Percentiles rank a stretch among this genome's conserved stretches.
These are phyloP conservation scores for Xylariaceae sp. DNA, from an alignment of 2,329 filamentous ascomycete species.

Conservation along the genomic window DNA sequence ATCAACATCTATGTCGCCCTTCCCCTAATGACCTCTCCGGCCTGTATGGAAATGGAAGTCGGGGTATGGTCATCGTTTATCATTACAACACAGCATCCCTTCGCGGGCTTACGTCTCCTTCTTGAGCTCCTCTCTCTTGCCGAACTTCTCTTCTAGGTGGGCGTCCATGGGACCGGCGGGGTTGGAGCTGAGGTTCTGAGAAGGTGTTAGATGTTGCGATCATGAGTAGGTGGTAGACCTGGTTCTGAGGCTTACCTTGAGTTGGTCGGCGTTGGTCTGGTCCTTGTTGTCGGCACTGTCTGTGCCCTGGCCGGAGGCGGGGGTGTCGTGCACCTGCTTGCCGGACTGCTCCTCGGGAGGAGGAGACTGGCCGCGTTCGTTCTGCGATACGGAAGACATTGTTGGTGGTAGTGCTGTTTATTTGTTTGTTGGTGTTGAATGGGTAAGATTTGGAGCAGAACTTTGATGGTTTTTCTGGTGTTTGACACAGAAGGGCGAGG, in stretches of 20 bases:
- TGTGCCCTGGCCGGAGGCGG: slow-evolving; percentile 55
- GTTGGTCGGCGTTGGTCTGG: slow-evolving; percentile 48
- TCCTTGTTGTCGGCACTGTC: slow-evolving; percentile 52
- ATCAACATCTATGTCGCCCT: too few species aligned
- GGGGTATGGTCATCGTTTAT: too few species aligned
- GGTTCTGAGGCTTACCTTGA: slow-evolving; percentile 40
- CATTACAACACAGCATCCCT: too few species aligned
- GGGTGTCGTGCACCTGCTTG: slow-evolving; percentile 57
- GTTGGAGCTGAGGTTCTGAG: slow-evolving; percentile 55
- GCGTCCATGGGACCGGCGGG: slow-evolving; percentile 62
- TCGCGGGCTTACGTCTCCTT: too few species aligned
- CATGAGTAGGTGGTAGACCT: background rate
- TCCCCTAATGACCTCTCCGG: too few species aligned
- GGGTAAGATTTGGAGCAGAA: slow-evolving; percentile 6
- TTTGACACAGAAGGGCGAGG: background rate
- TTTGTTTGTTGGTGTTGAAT: slow-evolving; percentile 5
- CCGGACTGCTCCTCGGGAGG: slow-evolving; percentile 64
- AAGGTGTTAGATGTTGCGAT: background rate
- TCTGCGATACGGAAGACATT: slow-evolving; percentile 52
- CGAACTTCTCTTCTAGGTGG: slow-evolving; percentile 55
- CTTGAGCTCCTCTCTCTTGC: background rate
- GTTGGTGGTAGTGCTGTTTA: slow-evolving; percentile 32
- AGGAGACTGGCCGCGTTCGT: slow-evolving; percentile 72
- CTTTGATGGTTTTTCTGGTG: background rate
- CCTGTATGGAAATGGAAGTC: too few species aligned